Base-by-base conservation (phyloP, 768 basidiomycete species). In the Melanogaster broomeanus region DNA sequence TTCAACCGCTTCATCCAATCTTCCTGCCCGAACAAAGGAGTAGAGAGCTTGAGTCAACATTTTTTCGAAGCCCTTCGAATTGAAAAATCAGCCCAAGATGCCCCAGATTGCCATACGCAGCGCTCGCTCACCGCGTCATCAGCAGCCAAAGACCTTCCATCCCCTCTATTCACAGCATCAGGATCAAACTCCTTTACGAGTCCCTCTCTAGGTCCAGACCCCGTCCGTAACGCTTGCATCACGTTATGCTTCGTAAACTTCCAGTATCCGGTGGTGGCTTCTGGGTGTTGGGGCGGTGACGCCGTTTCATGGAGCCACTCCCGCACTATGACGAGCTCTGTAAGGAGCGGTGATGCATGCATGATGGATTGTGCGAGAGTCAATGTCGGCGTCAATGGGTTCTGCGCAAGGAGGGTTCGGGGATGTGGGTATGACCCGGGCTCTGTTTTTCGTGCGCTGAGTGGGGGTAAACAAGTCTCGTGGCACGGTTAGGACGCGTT, bases 221-320 rank as follows among this genome's bases (percentile, higher is more conserved):
- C 85, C 19, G 77, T 81, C 42, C 83, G 74, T 41, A 81, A 61
- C 0, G 74, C 70, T 64, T 92, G 88, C 78, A 88, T 78, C 6
- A 90, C 73, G 24, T 74, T 81, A 60, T 87, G 79, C 55, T 87
- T 87, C 31, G 92, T 94, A 63, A 91, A 90, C 51, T 82, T 84
- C 83, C 87, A 88, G 69, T 93, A 94, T 3, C 88, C 90, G 0
- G 83, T 87, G 6, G 84, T 86, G 19, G 87, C 85, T 60, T 89
- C 91, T 1, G 86, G 85, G 38, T 78, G 75, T 27, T 74, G 68
- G 0, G 81, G 79, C n/a, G 75, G 51, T 0, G 83, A 80, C 0
- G 89, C 87, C 0, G 81, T 87, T 37, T 90, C 88, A 55, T 92
- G 88, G 1, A 93, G 76, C 92, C 92, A 94, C 66, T 93, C 90